A percentile compares a stretch with the other conserved stretches of the same genome.
phyloP scores from a whole-genome alignment of 306 rosid species.

The Castanea mollissima region DNA sequence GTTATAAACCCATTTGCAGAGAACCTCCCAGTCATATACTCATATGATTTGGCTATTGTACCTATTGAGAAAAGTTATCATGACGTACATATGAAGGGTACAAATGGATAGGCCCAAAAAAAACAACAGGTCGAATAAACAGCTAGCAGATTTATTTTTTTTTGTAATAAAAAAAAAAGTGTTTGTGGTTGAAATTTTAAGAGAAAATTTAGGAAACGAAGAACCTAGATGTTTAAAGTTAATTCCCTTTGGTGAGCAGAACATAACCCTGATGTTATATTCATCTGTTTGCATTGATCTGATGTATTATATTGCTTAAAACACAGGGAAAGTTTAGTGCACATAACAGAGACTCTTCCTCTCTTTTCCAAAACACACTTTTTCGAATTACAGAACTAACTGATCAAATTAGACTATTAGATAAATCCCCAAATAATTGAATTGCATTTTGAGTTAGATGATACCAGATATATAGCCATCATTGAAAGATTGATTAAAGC shows the following conservation, averaged over 20 bases:
- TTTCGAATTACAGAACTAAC: background rate
- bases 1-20: background rate
- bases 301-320: background rate
- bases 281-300: background rate
- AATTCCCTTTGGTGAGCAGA: background rate
- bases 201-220: background rate
- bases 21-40: background rate
- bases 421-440: background rate
- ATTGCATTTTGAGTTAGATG: background rate
- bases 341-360: background rate
- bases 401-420: background rate
- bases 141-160: background rate
- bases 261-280: background rate
- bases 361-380: background rate
- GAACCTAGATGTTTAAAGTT: background rate
- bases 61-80: background rate
- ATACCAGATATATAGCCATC: background rate
- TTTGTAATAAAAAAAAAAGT: too few species aligned
- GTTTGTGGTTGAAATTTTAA: background rate
- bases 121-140: background rate
- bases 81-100: background rate
- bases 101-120: background rate
- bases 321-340: background rate
- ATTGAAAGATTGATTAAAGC: background rate
- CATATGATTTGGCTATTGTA: conserved; percentile 3